Percentiles rank a stretch among this genome's conserved stretches.
phyloP scores from a whole-genome alignment of 805 yeast genomes.

The Ascoidea tarda region DNA sequence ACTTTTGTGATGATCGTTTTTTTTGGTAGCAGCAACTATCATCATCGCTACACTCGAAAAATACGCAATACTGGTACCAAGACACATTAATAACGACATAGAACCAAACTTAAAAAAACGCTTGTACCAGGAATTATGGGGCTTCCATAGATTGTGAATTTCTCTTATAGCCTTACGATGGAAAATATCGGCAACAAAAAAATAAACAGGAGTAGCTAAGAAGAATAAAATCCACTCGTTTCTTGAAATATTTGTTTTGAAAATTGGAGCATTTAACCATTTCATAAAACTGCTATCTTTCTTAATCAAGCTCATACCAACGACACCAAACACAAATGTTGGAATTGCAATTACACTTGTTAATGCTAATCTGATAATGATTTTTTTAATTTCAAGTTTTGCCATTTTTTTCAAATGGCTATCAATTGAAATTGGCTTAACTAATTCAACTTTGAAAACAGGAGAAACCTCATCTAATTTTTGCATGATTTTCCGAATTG shows the following conservation, averaged over 20 bases:
- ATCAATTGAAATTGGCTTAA: constrained; percentile 43
- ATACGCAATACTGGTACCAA: constrained; percentile 65
- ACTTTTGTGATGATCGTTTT: constrained; percentile 18
- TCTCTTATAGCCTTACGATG: constrained; percentile 56
- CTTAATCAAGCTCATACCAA: constrained; percentile 51
- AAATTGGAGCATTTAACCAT: constrained; percentile 48
- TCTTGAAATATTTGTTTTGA: constrained; percentile 48
- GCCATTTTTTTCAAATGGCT: constrained; percentile 44
- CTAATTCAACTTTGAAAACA: constrained; percentile 34
- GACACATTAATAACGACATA: constrained; percentile 58
- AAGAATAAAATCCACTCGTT: constrained; percentile 53
- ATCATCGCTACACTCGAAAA: constrained; percentile 50
- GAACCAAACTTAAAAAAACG: constrained; percentile 61
- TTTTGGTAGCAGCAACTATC: constrained; percentile 24
- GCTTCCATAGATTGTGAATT: constrained; percentile 39
- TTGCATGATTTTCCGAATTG: constrained; percentile 39
- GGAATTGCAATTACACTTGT: constrained; percentile 47
- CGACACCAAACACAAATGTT: constrained; percentile 53
- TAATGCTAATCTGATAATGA: constrained; percentile 31
- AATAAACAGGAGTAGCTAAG: constrained; percentile 59
- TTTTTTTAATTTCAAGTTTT: constrained; percentile 28
- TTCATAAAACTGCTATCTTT: constrained; percentile 24
- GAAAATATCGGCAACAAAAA: constrained; percentile 61
- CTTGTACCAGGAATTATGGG: constrained; percentile 37
- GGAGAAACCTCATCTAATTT: constrained; percentile 32